A percentile compares a stretch with the other conserved stretches of the same genome.
Evolutionary conservation across 1,284 basidiomycete genomes (phyloP).

Genomic region (Marasmius sp.): DNA sequence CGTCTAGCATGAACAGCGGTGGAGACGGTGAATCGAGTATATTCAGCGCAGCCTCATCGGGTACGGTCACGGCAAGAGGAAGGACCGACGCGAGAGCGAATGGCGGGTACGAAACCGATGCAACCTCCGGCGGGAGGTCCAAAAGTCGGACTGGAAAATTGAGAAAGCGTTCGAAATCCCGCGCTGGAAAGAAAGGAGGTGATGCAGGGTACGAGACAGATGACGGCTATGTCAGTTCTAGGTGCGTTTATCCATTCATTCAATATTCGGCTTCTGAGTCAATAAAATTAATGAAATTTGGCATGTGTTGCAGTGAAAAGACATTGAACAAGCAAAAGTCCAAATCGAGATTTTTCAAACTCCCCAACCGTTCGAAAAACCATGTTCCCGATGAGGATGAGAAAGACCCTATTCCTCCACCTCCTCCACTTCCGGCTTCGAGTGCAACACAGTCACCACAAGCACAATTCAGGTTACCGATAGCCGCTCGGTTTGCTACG

Average conservation of each 20-base stretch:
- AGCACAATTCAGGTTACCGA: slow-evolving; percentile 41
- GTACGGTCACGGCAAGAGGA: neutral
- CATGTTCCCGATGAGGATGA: slow-evolving; percentile 7
- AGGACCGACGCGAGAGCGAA: slow-evolving; percentile 1
- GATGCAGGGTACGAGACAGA: slow-evolving; percentile 36
- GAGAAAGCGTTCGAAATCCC: slow-evolving; percentile 7
- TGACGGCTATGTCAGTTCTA: slow-evolving; percentile 40
- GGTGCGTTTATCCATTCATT: slow-evolving; percentile 5
- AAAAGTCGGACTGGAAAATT: slow-evolving; percentile 6
- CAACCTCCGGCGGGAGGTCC: neutral
- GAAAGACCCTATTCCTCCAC: slow-evolving; percentile 17
- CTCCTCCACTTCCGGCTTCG: slow-evolving; percentile 33
- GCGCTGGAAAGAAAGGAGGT: neutral
- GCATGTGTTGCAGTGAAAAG: neutral
- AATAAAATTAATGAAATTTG: neutral
- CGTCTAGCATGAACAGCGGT: neutral
- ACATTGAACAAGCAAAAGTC: slow-evolving; percentile 17
- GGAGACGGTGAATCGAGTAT: neutral
- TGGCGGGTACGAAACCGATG: slow-evolving; percentile 11
- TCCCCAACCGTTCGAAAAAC: slow-evolving; percentile 24
- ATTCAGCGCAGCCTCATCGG: neutral
- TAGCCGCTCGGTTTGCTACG: slow-evolving; percentile 51
- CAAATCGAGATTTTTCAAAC: slow-evolving; percentile 21
- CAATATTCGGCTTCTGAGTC: neutral
- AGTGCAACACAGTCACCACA: slow-evolving; percentile 16